phyloP scores from a whole-genome alignment of 106 monocot genomes.

The Xerophyta viscosa region DNA sequence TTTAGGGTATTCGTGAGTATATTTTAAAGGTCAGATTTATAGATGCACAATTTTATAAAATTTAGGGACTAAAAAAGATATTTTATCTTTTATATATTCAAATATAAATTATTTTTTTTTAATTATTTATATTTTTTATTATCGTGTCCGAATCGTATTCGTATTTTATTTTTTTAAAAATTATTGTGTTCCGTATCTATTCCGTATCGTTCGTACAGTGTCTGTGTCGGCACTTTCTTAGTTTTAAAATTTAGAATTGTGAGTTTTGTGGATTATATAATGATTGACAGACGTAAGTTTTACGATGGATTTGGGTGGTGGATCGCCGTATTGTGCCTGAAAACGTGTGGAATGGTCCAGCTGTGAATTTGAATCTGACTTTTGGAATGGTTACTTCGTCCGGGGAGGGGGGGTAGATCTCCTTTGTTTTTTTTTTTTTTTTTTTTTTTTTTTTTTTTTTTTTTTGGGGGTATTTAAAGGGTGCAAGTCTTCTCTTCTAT shows the following conservation, averaged over 20 bases:
- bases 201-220: too few relatives aligned
- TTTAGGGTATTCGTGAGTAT: too few relatives aligned
- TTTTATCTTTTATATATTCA: too few relatives aligned
- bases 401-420: constrained; percentile 10
- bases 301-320: neutral
- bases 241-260: neutral
- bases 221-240: neutral
- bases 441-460: too few relatives aligned
- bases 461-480: constrained; percentile 15
- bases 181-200: too few relatives aligned
- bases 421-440: constrained; percentile 2
- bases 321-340: constrained; percentile 1
- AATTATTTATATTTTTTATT: too few relatives aligned
- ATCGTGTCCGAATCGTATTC: too few relatives aligned
- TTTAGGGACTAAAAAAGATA: too few relatives aligned
- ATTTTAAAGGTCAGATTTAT: too few relatives aligned
- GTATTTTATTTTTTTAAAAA: too few relatives aligned
- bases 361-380: constrained; percentile 7
- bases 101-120: too few relatives aligned
- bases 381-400: constrained; percentile 12
- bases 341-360: constrained; percentile 10
- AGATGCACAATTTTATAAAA: too few relatives aligned
- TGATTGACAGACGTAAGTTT: neutral
- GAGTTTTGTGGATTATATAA: neutral
- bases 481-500: neutral